Evolutionary conservation across 441 rosid genomes (phyloP).

Genomic region (Metrosideros polymorpha): DNA sequence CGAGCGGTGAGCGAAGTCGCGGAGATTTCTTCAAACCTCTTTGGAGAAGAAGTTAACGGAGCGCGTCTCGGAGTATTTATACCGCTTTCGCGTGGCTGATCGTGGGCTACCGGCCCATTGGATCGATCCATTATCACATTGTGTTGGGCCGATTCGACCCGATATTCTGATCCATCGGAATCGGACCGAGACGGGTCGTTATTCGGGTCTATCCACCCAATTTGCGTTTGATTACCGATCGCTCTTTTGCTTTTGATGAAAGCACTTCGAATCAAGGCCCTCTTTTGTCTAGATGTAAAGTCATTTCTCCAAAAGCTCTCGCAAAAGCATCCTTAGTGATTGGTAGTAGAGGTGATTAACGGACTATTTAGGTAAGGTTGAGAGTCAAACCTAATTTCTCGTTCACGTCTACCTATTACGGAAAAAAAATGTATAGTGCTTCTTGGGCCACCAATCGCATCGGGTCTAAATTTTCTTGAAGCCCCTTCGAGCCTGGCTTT

Average conservation of each 20-base stretch:
- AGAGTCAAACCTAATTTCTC: no score
- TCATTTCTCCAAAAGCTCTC: background rate
- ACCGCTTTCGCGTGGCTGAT: background rate
- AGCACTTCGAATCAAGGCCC: no score
- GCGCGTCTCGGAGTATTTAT: rapidly evolving
- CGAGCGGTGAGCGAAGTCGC: background rate
- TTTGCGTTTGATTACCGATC: background rate
- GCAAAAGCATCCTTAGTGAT: background rate
- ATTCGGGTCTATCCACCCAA: background rate
- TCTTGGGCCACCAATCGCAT: background rate
- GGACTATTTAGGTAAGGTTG: background rate
- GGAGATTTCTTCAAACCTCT: background rate
- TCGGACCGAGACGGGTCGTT: background rate
- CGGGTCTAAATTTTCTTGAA: no score
- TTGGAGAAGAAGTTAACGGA: rapidly evolving
- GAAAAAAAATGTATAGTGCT: background rate
- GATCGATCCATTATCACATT: background rate
- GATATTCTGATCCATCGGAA: background rate
- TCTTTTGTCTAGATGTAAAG: background rate
- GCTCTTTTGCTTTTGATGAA: no score
- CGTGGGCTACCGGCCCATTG: background rate
- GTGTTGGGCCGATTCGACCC: background rate
- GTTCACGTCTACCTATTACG: background rate
- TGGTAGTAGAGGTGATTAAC: background rate
- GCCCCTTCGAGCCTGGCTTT: background rate